These are phyloP conservation scores for Populus tremula DNA, from an alignment of 345 rosid genomes.

Conservation along the genomic window DNA sequence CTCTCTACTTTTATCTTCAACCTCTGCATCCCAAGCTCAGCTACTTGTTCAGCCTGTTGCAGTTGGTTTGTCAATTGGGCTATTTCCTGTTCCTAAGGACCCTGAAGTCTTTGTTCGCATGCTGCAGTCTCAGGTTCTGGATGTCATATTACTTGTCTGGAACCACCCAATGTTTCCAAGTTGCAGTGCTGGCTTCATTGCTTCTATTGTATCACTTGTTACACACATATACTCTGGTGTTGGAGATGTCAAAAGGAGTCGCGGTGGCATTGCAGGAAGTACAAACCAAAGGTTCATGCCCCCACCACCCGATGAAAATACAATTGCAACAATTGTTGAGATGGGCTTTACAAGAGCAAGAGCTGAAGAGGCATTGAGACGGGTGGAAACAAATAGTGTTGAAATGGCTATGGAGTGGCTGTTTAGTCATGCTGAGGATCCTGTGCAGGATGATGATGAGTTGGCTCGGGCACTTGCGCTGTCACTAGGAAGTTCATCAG, in stretches of 20 bases:
- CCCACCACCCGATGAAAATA: constrained; percentile 86
- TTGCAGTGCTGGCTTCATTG: constrained; percentile 69
- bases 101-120: constrained; percentile 79
- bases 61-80: constrained; percentile 83
- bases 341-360: constrained; percentile 98
- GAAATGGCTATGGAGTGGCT: constrained; percentile 99
- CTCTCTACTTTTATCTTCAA: constrained; percentile 57
- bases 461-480: constrained; percentile 93
- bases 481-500: constrained; percentile 92
- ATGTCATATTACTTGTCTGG: constrained; percentile 84
- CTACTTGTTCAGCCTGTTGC: constrained; percentile 87
- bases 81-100: constrained; percentile 87
- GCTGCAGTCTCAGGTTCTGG: constrained; percentile 91
- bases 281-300: constrained; percentile 69
- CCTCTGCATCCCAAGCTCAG: constrained; percentile 78
- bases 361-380: constrained; percentile 88
- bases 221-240: constrained; percentile 81
- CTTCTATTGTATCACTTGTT: constrained; percentile 73
- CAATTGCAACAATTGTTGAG: constrained; percentile 82
- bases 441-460: constrained; percentile 97
- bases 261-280: constrained; percentile 59
- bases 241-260: constrained; percentile 78
- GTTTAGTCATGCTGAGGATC: constrained; percentile 79
- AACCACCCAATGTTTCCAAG: constrained; percentile 75
- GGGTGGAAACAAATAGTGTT: constrained; percentile 93